Evolutionary conservation across 768 basidiomycete species (phyloP).

Genomic region (Collybia mongolica): DNA sequence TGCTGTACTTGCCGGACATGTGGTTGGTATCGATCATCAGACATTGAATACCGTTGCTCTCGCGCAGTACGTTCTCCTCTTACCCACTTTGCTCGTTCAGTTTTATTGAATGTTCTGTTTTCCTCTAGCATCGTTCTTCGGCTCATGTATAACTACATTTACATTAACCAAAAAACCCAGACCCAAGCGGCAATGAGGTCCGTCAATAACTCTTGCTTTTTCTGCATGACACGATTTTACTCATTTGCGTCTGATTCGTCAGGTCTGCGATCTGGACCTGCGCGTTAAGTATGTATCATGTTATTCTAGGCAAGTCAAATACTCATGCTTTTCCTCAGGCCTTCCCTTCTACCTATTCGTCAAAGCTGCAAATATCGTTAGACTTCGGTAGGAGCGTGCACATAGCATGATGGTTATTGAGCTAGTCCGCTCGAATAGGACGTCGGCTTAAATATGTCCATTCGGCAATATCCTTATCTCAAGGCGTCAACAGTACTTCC

Average conservation of each 20-base stretch:
- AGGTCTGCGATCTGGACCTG: constrained; percentile 6
- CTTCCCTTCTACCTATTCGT: constrained; percentile 10
- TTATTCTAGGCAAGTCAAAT: not conserved
- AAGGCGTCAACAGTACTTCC: too few species aligned
- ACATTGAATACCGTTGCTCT: constrained; percentile 26
- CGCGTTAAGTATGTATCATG: constrained; percentile 5
- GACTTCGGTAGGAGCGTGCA: not conserved
- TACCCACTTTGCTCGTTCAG: not conserved
- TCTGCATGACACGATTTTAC: not conserved
- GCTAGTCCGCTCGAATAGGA: not conserved
- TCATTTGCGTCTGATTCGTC: not conserved
- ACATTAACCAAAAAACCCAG: constrained; percentile 22
- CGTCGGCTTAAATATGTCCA: not conserved
- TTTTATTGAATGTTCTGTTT: not conserved
- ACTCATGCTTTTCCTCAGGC: not conserved
- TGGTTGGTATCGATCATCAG: constrained; percentile 10
- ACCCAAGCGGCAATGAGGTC: constrained; percentile 12
- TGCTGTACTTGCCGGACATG: constrained; percentile 16
- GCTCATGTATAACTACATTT: constrained; percentile 26
- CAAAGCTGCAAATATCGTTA: constrained; percentile 7
- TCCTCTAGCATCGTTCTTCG: constrained; percentile 18
- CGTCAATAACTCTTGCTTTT: not conserved
- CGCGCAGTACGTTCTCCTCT: constrained; percentile 19
- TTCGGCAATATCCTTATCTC: too few species aligned
- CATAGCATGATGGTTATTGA: not conserved